Percentiles rank a stretch among this genome's conserved stretches.
Conservation (phyloP, 1,139 yeast species). For the Debaryomyces robertsiae region DNA sequence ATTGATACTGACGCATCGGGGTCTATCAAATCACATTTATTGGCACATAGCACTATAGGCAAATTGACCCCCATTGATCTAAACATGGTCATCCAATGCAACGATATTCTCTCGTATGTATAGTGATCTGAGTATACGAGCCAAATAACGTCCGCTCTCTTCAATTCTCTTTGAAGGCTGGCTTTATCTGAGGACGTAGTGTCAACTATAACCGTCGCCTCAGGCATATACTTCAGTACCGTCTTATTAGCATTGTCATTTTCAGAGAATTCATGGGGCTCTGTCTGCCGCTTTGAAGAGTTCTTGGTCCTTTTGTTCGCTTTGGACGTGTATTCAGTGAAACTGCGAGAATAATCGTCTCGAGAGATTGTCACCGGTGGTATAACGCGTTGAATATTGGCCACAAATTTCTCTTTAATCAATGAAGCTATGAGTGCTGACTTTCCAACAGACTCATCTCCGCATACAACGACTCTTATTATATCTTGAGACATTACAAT, state of each 20-base stretch:
- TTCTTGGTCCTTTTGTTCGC: slow-evolving; percentile 1
- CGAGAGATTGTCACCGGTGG: slow-evolving; percentile 76
- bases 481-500: slow-evolving; percentile 47
- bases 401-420: slow-evolving; percentile 76
- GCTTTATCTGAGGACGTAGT: slow-evolving; percentile 70
- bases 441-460: slow-evolving; percentile 94
- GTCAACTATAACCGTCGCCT: slow-evolving; percentile 73
- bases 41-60: slow-evolving; percentile 90
- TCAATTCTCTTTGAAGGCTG: slow-evolving; percentile 68
- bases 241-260: slow-evolving; percentile 15
- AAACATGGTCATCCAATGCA: slow-evolving; percentile 93
- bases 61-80: slow-evolving; percentile 89
- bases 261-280: slow-evolving; percentile 10
- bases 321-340: slow-evolving; percentile 22
- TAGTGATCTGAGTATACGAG: slow-evolving; percentile 90
- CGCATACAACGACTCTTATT: slow-evolving; percentile 83
- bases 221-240: slow-evolving; percentile 55
- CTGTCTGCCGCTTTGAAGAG: slow-evolving; percentile 1
- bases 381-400: slow-evolving; percentile 71
- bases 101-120: slow-evolving; percentile 85
- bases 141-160: slow-evolving; percentile 90
- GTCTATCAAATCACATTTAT: slow-evolving; percentile 60
- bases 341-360: slow-evolving; percentile 39
- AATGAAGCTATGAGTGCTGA: slow-evolving; percentile 75
- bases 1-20: slow-evolving; percentile 24